These are phyloP conservation scores for Mortierella polycephala DNA, from an alignment of 371 early-diverging fungal species.

Conservation along the genomic window DNA sequence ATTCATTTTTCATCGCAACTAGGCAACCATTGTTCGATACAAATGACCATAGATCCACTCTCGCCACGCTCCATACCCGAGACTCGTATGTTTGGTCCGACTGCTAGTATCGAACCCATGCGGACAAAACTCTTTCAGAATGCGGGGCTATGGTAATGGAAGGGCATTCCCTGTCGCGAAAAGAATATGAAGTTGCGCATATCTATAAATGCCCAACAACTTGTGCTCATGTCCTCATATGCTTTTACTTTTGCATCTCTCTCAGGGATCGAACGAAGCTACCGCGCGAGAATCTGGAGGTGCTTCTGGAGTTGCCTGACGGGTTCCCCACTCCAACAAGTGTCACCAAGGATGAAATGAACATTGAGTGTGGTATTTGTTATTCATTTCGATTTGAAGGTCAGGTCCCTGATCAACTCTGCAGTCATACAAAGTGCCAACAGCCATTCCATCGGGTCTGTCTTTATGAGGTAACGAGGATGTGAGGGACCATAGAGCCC, in stretches of 20 bases:
- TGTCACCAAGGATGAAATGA: conserved; percentile 54
- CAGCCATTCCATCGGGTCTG: conserved; percentile 63
- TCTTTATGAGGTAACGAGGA: conserved; percentile 57
- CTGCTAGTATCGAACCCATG: conserved; percentile 30
- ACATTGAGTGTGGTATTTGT: conserved; percentile 68
- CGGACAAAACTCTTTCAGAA: conserved; percentile 39
- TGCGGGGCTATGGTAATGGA: conserved; percentile 29
- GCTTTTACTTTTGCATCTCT: not conserved
- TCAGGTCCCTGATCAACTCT: conserved; percentile 61
- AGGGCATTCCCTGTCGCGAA: not conserved
- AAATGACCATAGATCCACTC: conserved; percentile 42
- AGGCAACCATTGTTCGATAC: conserved; percentile 54
- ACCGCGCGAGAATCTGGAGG: conserved; percentile 46
- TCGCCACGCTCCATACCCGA: conserved; percentile 38
- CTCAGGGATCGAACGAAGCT: conserved; percentile 25
- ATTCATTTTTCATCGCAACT: not conserved
- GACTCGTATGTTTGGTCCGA: conserved; percentile 45
- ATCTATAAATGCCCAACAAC: too few relatives aligned
- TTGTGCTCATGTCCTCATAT: not conserved
- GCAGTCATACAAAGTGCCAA: conserved; percentile 59
- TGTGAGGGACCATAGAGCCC: not conserved
- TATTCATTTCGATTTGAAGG: conserved; percentile 58
- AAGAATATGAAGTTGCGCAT: too few relatives aligned
- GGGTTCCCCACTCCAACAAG: conserved; percentile 53
- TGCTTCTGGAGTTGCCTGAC: conserved; percentile 23